These are phyloP conservation scores for Kazachstania kunashirensis DNA, from an alignment of 805 yeast genomes.

Conservation along the genomic window DNA sequence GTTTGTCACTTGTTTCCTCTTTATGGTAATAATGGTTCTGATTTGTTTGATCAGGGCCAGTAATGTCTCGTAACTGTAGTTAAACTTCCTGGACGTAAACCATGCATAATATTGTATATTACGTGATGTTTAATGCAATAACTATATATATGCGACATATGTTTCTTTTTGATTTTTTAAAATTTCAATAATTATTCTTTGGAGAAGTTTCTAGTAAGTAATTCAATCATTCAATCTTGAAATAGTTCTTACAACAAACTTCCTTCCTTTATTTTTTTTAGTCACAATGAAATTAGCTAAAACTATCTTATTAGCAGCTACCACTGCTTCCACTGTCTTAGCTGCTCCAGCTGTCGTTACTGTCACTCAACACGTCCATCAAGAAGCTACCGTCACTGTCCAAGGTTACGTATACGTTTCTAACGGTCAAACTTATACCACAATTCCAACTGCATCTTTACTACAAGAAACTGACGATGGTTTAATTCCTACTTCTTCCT, in stretches of 20 bases:
- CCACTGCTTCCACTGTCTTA: constrained; percentile 12
- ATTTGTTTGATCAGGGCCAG: too few relatives aligned
- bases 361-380: constrained; percentile 23
- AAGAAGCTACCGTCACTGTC: constrained; percentile 20
- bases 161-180: too few relatives aligned
- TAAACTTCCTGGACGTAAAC: too few relatives aligned
- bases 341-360: constrained; percentile 22
- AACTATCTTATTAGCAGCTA: constrained; percentile 14
- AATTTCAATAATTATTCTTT: too few relatives aligned
- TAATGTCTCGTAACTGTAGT: too few relatives aligned
- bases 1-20: too few relatives aligned
- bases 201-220: too few relatives aligned
- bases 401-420: constrained; percentile 20
- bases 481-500: constrained; percentile 11
- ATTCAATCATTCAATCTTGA: neutral
- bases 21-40: too few relatives aligned
- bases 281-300: constrained; percentile 19
- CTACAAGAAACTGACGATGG: constrained; percentile 4
- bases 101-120: too few relatives aligned
- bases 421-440: constrained; percentile 19
- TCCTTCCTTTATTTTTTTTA: neutral
- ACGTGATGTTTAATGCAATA: too few relatives aligned
- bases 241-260: too few relatives aligned
- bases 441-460: constrained; percentile 6
- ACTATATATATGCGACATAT: too few relatives aligned